Evolutionary conservation across 2,329 filamentous ascomycete species (phyloP).

Genomic region (Samsoniella hepiali): DNA sequence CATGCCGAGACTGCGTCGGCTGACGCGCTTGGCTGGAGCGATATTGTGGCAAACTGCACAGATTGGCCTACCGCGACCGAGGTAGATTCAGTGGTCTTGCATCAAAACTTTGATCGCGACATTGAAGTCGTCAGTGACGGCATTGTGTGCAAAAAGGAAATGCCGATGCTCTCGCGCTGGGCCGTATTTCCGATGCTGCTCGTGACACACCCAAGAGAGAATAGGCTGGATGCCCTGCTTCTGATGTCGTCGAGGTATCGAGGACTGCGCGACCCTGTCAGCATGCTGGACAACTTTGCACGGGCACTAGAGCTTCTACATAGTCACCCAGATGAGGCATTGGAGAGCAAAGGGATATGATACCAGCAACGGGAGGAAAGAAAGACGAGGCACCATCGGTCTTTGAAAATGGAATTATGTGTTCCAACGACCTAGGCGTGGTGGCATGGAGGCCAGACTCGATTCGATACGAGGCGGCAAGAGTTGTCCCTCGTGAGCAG

Average conservation of each 20-base stretch:
- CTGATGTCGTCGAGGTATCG: constrained; percentile 10
- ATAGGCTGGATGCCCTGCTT: constrained; percentile 4
- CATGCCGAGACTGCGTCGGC: constrained; percentile 6
- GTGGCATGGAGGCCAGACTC: no score
- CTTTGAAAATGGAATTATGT: no score
- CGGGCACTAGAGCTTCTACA: neutral
- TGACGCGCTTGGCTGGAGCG: constrained; percentile 5
- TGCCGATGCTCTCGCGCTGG: constrained; percentile 2
- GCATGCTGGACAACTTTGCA: constrained; percentile 7
- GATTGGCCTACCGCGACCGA: neutral
- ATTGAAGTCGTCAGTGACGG: neutral
- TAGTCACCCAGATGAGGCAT: neutral
- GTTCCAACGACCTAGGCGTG: no score
- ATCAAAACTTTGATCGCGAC: constrained; percentile 9
- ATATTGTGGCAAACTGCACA: constrained; percentile 4
- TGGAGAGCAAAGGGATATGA: neutral
- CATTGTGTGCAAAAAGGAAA: neutral
- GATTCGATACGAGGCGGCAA: no score
- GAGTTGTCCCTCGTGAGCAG: no score
- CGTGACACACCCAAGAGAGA: constrained; percentile 6
- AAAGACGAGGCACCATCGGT: no score
- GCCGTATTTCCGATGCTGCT: constrained; percentile 5
- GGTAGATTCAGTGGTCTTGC: constrained; percentile 10
- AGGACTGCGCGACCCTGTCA: neutral
- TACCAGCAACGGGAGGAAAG: neutral